Base-by-base conservation (phyloP, 768 basidiomycete genomes). In the Pulveroboletus ravenelii region DNA sequence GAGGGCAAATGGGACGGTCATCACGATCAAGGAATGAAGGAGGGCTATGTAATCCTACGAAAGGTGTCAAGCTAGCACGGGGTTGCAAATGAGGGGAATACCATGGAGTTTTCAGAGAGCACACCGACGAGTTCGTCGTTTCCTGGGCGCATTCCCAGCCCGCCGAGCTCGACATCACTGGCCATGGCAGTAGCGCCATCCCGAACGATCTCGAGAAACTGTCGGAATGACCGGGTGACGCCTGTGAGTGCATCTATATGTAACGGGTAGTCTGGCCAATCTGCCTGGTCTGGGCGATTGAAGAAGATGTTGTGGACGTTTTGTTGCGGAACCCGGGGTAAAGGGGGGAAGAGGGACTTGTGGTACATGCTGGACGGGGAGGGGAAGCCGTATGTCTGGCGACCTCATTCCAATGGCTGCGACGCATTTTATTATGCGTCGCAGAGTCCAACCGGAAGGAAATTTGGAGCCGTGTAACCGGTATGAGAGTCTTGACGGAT, bases 61-160 rank as follows among this genome's bases (percentile, higher is more conserved):
- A 10, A 23, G 7, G 9, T 1, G 35, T 60, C 9, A 49, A 17
- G 3, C 5, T 18, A 30, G 8, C 32, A n/a, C 14, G 48, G 29
- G 13, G 31, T 12, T 15, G 10, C 0, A 10, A 29, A 8, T 3
- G 29, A 45, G 31, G 35, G 41, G 14, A 6, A 64, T 66, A 87
- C 88, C 63, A 82, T 61, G 32, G 78, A 82, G 61, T 89, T 90
- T 41, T 84, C 76, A 64, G 79, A 80, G 61, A 88, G 75, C 14
- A 90, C 78, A 6, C 85, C 88, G 17, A 88, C 73, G 20, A 87
- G 78, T 46, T 85, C 82, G 0, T 72, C 72, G 17, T 75, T 70
- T 37, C 70, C 70, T 0, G 65, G 63, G 6, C 65, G 59, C 10
- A 89, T 60, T 0, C 77, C 84, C 1, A 86, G 69, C 0, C 87